Evolutionary conservation across 129 eudicot species (phyloP), one percentile per base, ranked within the genome.

Genomic region (Tagetes erecta): DNA sequence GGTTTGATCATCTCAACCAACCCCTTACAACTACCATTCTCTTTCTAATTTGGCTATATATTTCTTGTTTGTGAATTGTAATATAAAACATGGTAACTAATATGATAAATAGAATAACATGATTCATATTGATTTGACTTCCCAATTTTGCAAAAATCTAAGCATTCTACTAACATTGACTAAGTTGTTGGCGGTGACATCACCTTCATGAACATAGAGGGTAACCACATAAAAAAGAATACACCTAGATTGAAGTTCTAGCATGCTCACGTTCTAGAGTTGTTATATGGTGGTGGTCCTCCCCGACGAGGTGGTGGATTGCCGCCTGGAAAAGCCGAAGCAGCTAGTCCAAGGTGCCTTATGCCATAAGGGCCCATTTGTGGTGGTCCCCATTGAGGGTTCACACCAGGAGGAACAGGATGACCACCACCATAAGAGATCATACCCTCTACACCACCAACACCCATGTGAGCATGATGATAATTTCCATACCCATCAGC

Each of bases 401-500:
- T 50, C 58, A 73, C 81, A 37, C 64, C 77, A 33, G 76, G 71
- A 71, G 42, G 70, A 47, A 56, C 72, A 39, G 70, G 45, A 63
- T 72, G 71, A 44, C 72, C 73, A 55, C 67, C 69, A 34, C 82
- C 77, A 64, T 80, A 78, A 13, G 90, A 82, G 62, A 63, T 33
- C 78, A 65, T 81, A 42, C 81, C 85, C 65, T 76, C 90, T 3
- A 0, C 20, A 33, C 71, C 71, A 6, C 78, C 83, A 58, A n/a
- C 74, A 63, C 75, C 81, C 80, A 71, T 76, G 49, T 71, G 84
- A 52, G 52, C 70, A 72, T 68, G 85, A 75, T 86, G 80, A 64
- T 79, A 67, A 68, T 63, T 76, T 57, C 83, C 82, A 71, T 86
- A 81, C 6, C 72, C 62, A 58, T 81, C 87, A 65, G 40, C 81